Conservation (phyloP, 2,329 filamentous ascomycete genomes). For the Pseudogymnoascus sp. region DNA sequence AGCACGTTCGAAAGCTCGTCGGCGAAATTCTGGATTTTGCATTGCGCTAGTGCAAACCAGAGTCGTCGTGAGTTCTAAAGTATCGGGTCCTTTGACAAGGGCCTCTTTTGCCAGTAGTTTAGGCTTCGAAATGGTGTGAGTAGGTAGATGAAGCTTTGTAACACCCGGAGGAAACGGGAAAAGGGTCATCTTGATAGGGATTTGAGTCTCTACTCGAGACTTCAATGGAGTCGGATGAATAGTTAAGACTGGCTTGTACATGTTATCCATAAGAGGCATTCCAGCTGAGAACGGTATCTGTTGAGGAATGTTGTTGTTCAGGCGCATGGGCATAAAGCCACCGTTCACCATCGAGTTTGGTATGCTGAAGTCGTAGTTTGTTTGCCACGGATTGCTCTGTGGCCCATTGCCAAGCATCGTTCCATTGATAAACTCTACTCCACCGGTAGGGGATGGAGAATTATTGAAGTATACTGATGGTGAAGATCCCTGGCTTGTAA, state of each 20-base stretch:
- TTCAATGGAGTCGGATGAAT: conserved; percentile 67
- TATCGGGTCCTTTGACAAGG: conserved; percentile 61
- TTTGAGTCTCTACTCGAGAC: conserved; percentile 93
- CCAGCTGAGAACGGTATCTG: conserved; percentile 20
- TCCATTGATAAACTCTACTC: conserved; percentile 34
- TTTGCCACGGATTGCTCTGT: conserved; percentile 31
- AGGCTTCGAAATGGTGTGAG: conserved; percentile 87
- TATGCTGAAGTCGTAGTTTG: conserved; percentile 18
- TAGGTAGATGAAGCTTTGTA: conserved; percentile 76
- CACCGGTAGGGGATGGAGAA: conserved; percentile 40
- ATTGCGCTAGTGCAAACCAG: conserved; percentile 92
- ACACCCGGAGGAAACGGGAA: conserved; percentile 68
- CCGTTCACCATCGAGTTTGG: conserved; percentile 14
- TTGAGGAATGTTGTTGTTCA: conserved; percentile 22
- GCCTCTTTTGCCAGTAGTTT: conserved; percentile 75
- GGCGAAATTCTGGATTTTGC: conserved; percentile 59
- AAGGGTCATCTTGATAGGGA: conserved; percentile 76
- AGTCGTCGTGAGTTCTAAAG: conserved; percentile 69
- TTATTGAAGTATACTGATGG: conserved; percentile 41
- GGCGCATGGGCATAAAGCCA: conserved; percentile 21
- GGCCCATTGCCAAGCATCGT: conserved; percentile 23
- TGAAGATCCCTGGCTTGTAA: conserved; percentile 46
- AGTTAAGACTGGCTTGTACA: conserved; percentile 40
- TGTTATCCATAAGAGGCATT: conserved; percentile 20
- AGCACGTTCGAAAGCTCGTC: conserved; percentile 60